Conservation (phyloP, 257 asterid genomes). For the Capsicum baccatum region DNA sequence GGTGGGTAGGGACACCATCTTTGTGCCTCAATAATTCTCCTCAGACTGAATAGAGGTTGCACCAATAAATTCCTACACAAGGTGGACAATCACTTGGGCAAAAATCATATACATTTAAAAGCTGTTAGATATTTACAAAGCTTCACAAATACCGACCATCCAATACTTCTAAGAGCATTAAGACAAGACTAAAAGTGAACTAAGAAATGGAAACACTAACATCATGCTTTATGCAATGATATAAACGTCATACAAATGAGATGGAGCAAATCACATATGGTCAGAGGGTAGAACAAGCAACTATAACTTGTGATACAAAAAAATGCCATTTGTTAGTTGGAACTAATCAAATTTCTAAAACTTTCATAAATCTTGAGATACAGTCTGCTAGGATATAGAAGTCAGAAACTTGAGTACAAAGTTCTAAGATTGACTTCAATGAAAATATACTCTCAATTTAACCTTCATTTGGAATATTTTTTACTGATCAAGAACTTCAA, state of each 20-base stretch:
- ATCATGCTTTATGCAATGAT: not conserved
- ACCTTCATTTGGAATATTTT: not conserved
- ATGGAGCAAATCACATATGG: not conserved
- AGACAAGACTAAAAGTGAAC: not conserved
- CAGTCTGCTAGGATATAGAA: too few relatives aligned
- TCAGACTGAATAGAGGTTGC: not conserved
- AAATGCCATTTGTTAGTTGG: not conserved
- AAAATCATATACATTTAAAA: not conserved
- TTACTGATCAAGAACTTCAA: not conserved
- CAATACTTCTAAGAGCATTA: not conserved
- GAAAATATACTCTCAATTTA: not conserved
- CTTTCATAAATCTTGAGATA: not conserved
- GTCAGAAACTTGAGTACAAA: not conserved
- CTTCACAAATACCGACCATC: not conserved
- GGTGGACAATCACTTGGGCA: not conserved
- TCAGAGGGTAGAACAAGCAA: not conserved
- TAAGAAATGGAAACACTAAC: not conserved
- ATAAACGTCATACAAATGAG: not conserved
- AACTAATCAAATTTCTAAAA: not conserved
- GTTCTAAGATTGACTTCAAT: not conserved
- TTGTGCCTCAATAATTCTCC: not conserved
- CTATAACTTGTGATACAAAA: not conserved
- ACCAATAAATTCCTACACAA: slow-evolving; percentile 1
- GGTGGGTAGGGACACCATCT: not conserved
- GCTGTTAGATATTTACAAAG: not conserved